These are phyloP conservation scores for Cucumis cinereus DNA, from an alignment of 306 rosid species.

Conservation along the genomic window DNA sequence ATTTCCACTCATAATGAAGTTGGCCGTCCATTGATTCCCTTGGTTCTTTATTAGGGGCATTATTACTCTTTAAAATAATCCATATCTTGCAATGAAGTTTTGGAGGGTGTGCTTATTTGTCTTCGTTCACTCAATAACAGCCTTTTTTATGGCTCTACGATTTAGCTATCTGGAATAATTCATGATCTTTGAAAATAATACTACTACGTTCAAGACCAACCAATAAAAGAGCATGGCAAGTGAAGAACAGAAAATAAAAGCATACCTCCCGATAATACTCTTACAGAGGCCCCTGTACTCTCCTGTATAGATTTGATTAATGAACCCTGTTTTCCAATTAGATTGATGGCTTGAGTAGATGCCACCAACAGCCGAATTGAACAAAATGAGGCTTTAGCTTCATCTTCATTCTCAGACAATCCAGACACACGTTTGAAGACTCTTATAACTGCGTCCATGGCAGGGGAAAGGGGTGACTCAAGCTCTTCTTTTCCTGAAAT, in stretches of 20 bases:
- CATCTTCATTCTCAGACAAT: slow-evolving; percentile 49
- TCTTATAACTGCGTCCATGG: slow-evolving; percentile 87
- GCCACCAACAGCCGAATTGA: slow-evolving; percentile 78
- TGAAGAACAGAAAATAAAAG: background rate
- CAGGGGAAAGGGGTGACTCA: slow-evolving; percentile 72
- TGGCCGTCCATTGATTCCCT: background rate
- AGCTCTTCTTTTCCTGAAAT: slow-evolving; percentile 82
- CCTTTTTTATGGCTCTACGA: background rate
- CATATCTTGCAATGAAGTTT: background rate
- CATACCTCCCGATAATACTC: slow-evolving; percentile 83
- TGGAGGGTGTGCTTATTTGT: background rate
- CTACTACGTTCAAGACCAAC: background rate
- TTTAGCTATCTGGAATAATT: background rate
- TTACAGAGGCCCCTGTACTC: slow-evolving; percentile 53
- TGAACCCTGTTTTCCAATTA: slow-evolving; percentile 95
- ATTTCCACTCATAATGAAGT: background rate
- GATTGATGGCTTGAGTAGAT: slow-evolving; percentile 89
- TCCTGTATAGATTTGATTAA: slow-evolving; percentile 90
- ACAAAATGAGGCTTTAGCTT: slow-evolving; percentile 32
- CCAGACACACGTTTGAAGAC: slow-evolving; percentile 74
- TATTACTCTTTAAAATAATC: background rate
- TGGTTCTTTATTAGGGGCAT: background rate
- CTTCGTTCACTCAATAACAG: background rate
- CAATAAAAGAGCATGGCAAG: background rate
- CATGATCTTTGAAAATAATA: background rate